Evolutionary conservation across 352 stramenopile species (phyloP), one percentile per base, ranked within the genome.

Genomic region (Globisporangium barbulae): DNA sequence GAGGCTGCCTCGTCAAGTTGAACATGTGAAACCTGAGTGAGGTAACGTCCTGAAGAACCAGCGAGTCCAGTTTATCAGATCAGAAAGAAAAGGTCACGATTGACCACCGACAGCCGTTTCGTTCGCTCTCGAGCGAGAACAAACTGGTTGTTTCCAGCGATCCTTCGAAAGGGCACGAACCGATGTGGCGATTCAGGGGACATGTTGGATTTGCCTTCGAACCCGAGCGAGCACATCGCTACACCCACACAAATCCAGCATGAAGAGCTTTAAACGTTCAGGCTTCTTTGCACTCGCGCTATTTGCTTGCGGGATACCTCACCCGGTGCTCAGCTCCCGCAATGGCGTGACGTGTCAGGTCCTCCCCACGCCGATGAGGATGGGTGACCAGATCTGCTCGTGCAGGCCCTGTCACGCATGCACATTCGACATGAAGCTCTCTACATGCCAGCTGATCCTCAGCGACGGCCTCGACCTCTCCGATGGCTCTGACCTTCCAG

Each of bases 321-420:
- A 41, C 31, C 12, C 10, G 19, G 28, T 15, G 15, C 13, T 21
- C 5, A 19, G 22, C n/a, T 22, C 35, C 10, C 54, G 61, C 25
- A 31, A 61, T 33, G 50, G 61, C 12, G 21, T 53, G 28, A 48
- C 44, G 5, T 71, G 65, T 41, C 44, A 61, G 25, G 47, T 19
- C 0, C 54, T 65, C 15, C 22, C 54, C 12, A 68, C 55, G 15
- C 22, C 64, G 1, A 65, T 66, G 42, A 53, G 52, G 13, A 72
- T 73, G 25, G 41, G 72, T 41, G 64, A 53, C 15, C 42, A 62
- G 13, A 21, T 59, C 13, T 85, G 74, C 61, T 53, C 78, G 5
- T 85, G 76, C 53, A 25, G 37, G 25, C 74, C 76, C 6, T 81
- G 74, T 58, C 67, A 77, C 53, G 49, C 65, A 19, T 86, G 77